Evolutionary conservation across 805 yeast genomes (phyloP), one percentile per base, ranked within the genome.

Genomic region (Candida taoyuanica): DNA sequence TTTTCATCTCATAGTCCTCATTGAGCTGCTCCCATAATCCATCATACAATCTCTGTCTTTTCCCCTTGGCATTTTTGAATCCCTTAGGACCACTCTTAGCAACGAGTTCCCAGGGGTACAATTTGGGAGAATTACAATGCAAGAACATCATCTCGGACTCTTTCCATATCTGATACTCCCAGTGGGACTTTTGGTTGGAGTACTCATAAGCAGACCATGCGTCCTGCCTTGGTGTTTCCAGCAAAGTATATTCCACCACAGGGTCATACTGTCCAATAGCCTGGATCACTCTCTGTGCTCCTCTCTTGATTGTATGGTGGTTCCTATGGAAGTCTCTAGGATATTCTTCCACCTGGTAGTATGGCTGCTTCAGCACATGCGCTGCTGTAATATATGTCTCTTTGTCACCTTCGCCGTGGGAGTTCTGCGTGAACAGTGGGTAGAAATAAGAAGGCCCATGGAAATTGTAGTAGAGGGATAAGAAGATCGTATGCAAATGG

Each of bases 331-430:
- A 47, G 26, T 47, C 51, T 30, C 42, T 34, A 4, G 48, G 15
- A 14, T 30, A 40, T 5, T 53, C 52, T 33, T 55, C 49, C 6
- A 67, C 64, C 54, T 74, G 80, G 53, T 62, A 67, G 57, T 65
- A 73, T 3, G 70, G 66, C 32, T 64, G 59, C 0, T 55, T 45
- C 52, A 72, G 50, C 0, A 62, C 79, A 33, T 69, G 66, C 3
- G 82, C 77, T 0, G 82, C 82, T 4, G 77, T 71, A 27, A 73
- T 70, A 47, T 76, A 77, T 0, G 85, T 76, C 48, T 78, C 84
- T 47, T 78, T 78, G 49, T 78, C 84, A 28, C 83, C 82, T 57
- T 77, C 78, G 7, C 83, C 83, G 1, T 81, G 79, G 17, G 75
- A 66, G 4, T 81, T 81, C 52, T 78, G 84, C 0, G 81, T 70